A percentile compares a stretch with the other conserved stretches of the same genome.
Conservation (phyloP, 2,329 filamentous ascomycete genomes). For the Bipolaris zeicola region DNA sequence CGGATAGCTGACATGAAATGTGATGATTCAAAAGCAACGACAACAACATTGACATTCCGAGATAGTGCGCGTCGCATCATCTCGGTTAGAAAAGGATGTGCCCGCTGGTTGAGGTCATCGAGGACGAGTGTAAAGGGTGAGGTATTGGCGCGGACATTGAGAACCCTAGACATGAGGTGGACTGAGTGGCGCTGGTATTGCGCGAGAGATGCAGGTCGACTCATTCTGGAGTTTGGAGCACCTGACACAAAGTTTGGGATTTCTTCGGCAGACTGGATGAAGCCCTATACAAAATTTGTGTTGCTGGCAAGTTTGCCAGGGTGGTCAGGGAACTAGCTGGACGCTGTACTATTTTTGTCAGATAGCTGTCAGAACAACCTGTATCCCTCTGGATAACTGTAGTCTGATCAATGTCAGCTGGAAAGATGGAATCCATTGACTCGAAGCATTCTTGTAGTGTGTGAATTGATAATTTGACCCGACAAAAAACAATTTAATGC, state of each 20-base stretch:
- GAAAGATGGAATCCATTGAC: background rate
- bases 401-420: conserved; percentile 15
- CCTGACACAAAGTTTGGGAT: background rate
- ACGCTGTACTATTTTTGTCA: conserved; percentile 6
- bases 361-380: conserved; percentile 7
- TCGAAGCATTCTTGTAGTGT: background rate
- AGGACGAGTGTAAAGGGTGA: conserved; percentile 87
- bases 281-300: background rate
- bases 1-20: conserved; percentile 67
- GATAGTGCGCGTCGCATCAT: conserved; percentile 69
- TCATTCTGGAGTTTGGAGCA: conserved; percentile 23
- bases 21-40: conserved; percentile 78
- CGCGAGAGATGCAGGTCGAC: conserved; percentile 25
- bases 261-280: background rate
- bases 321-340: conserved; percentile 15
- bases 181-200: conserved; percentile 85
- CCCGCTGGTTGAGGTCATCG: conserved; percentile 83
- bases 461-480: background rate
- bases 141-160: conserved; percentile 76
- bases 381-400: conserved; percentile 10
- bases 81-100: conserved; percentile 71
- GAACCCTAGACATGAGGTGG: conserved; percentile 79
- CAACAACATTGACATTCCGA: conserved; percentile 68
- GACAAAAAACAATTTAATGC: background rate
- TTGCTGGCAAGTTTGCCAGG: background rate